Percentiles rank a stretch among this genome's conserved stretches.
These are phyloP conservation scores for Aspergillus sp. DNA, from an alignment of 2,329 filamentous ascomycete genomes.

Conservation along the genomic window DNA sequence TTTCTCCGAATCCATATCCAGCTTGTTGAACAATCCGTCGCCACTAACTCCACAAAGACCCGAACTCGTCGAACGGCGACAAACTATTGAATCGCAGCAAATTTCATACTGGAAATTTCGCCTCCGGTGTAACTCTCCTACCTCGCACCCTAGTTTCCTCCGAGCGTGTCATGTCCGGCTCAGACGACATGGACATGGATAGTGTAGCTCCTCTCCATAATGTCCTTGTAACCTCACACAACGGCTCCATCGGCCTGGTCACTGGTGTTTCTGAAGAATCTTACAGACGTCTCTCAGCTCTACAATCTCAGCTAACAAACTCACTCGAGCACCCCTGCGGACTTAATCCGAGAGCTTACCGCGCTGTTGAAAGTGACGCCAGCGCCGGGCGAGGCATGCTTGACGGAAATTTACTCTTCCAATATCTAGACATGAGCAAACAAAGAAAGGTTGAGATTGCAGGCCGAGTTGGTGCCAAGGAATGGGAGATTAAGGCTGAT, in stretches of 20 bases:
- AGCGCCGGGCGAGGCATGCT: conserved; percentile 64
- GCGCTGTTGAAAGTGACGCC: conserved; percentile 55
- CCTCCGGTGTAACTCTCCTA: conserved; percentile 73
- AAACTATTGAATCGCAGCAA: conserved; percentile 82
- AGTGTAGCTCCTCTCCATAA: conserved; percentile 41
- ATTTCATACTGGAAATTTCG: conserved; percentile 81
- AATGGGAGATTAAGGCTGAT: conserved; percentile 69
- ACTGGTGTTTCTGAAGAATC: conserved; percentile 74
- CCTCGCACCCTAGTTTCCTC: conserved; percentile 61
- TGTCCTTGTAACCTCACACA: conserved; percentile 70
- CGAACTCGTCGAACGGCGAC: conserved; percentile 86
- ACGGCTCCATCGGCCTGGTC: conserved; percentile 74
- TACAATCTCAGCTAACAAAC: conserved; percentile 76
- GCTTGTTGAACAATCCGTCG: neutral
- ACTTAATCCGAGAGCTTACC: conserved; percentile 79
- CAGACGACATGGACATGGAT: conserved; percentile 42
- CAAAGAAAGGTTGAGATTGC: conserved; percentile 72
- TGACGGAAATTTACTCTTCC: conserved; percentile 71
- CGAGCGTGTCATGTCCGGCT: conserved; percentile 32
- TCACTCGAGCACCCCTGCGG: conserved; percentile 75
- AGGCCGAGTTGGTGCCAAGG: conserved; percentile 67
- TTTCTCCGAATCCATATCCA: neutral
- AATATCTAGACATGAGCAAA: conserved; percentile 75
- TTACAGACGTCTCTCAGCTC: conserved; percentile 79
- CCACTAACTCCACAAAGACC: conserved; percentile 57